Percentiles rank a stretch among this genome's conserved stretches.
These are phyloP conservation scores for Ophidiomyces ophidiicola DNA, from an alignment of 2,329 filamentous ascomycete genomes.

Conservation along the genomic window DNA sequence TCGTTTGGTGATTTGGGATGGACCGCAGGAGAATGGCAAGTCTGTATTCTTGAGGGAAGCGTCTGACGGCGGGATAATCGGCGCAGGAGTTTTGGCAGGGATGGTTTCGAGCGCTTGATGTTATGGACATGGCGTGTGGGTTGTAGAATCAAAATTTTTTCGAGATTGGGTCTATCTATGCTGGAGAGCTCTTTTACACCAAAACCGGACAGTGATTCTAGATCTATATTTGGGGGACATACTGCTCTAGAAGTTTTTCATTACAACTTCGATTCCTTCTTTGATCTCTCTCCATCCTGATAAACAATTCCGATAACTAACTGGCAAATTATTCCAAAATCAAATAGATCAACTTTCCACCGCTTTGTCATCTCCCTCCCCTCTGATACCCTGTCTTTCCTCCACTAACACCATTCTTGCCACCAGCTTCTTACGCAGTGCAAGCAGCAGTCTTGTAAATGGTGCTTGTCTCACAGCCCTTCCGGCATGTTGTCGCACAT, in stretches of 20 bases:
- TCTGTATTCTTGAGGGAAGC: slow-evolving; percentile 37
- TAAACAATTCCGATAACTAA: no score
- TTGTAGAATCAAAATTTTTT: no score
- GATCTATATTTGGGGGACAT: no score
- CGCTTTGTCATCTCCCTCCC: neutral
- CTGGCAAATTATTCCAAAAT: no score
- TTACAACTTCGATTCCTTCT: no score
- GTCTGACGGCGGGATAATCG: slow-evolving; percentile 39
- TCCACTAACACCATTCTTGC: neutral
- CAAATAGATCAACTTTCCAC: no score
- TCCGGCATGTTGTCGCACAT: slow-evolving; percentile 12
- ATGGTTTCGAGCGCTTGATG: slow-evolving; percentile 20
- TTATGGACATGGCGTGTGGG: neutral
- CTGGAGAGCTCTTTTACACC: no score
- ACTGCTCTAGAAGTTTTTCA: no score
- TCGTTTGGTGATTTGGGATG: slow-evolving; percentile 28
- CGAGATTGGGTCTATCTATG: no score
- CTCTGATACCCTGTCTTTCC: neutral
- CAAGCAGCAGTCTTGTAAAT: slow-evolving; percentile 5
- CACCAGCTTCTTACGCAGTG: neutral
- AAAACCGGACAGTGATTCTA: no score
- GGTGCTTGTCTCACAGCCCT: slow-evolving; percentile 12
- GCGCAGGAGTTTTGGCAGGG: slow-evolving; percentile 38
- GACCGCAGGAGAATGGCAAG: slow-evolving; percentile 31
- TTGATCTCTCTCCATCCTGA: no score